Evolutionary conservation across 2,329 filamentous ascomycete species (phyloP).

Genomic region (Colletotrichum liriopes): DNA sequence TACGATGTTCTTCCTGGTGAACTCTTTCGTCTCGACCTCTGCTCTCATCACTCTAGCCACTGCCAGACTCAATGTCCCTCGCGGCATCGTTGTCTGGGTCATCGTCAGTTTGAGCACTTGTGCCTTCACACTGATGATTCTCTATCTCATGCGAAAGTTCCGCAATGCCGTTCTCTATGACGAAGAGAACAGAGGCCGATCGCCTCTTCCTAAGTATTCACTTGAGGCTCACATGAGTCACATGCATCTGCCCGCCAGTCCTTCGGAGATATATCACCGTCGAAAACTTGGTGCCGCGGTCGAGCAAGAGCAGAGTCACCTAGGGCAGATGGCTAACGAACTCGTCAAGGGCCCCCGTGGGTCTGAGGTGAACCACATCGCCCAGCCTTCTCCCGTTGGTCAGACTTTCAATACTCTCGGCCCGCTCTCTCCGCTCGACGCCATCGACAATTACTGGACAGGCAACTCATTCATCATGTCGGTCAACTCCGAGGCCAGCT

Average conservation of each 20-base stretch:
- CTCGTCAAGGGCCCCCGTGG: not conserved
- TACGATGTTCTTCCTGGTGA: slow-evolving; percentile 20
- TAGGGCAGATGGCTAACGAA: not conserved
- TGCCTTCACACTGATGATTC: slow-evolving; percentile 10
- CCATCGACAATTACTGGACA: slow-evolving; percentile 11
- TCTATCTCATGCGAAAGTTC: slow-evolving; percentile 25
- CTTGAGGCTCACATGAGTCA: slow-evolving; percentile 2
- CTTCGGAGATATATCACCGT: slow-evolving; percentile 26
- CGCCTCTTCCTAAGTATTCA: not conserved
- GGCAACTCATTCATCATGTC: not conserved
- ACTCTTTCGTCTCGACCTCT: slow-evolving; percentile 15
- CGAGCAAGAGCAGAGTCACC: not conserved
- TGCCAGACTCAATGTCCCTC: not conserved
- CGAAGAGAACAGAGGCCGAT: slow-evolving; percentile 24
- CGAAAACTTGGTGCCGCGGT: slow-evolving; percentile 12
- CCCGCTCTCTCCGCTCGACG: not conserved
- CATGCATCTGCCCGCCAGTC: slow-evolving; percentile 22
- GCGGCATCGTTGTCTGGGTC: slow-evolving; percentile 24
- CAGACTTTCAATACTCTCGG: not conserved
- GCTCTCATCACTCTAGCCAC: slow-evolving; percentile 8
- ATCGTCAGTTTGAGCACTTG: slow-evolving; percentile 18
- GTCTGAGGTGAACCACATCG: not conserved
- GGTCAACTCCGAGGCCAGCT: slow-evolving; percentile 16
- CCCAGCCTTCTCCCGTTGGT: not conserved
- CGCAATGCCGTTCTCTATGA: slow-evolving; percentile 16